Evolutionary conservation across 106 monocot species (phyloP), one percentile per base, ranked within the genome.

Genomic region (Dioscorea alata): DNA sequence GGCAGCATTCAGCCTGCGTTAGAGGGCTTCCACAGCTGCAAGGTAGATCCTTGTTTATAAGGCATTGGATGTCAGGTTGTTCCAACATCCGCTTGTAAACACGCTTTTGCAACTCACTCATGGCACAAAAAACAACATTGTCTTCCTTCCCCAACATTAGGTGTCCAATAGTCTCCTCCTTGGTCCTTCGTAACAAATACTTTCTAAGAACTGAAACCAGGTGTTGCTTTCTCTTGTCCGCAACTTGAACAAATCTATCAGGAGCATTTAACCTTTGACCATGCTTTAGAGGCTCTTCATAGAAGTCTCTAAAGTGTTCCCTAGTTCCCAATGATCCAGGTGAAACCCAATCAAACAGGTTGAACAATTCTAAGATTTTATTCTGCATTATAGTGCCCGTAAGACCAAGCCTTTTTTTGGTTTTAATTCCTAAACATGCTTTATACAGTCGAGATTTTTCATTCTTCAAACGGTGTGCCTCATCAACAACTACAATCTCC

Each of bases 81-180:
- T 84, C 88, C 78, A 97, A 73, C 86, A 97, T 89, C 69, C 96
- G 86, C 78, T 80, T 92, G 63, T 97, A 97, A 64, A 84, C 92
- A 57, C 92, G 86, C 68, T 86, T 97, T 87, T 97, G 96, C 68
- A 97, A 60, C 31, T 97, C 89, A 69, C 86, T 89, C 92, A 97
- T 97, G 58, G 80, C 80, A 73, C 96, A 97, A 59, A 92, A 92
- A 62, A 92, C 86, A 72, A 87, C 80, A 85, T 97, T 97, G 73
- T 97, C 96, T 79, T 97, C 91, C 69, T 97, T 97, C 33, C 96
- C 96, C 48, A 92, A 72, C 96, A 97, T 92, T 70, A 97, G 92
- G 83, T 97, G 92, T 23, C 92, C 89, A 67, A 97, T 97, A 12
- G 96, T 97, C 76, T 97, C 96, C 67, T 91, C 92, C 60, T 97